These are phyloP conservation scores for Corchorus capsularis DNA, from an alignment of 345 rosid genomes.

Conservation along the genomic window DNA sequence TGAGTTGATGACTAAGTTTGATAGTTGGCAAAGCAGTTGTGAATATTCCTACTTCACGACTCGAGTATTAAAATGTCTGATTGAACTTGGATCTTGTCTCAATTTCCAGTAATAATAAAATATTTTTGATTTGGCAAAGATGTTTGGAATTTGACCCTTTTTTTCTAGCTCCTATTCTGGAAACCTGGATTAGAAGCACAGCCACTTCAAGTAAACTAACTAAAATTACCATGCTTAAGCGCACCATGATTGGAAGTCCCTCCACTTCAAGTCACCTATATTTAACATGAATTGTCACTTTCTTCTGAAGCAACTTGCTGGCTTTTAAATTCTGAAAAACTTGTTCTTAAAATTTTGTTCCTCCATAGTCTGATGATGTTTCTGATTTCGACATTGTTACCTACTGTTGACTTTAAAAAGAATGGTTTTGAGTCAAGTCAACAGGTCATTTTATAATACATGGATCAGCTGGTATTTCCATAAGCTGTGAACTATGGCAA, in stretches of 20 bases:
- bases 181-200: constrained; percentile 7
- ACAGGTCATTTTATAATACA: background rate
- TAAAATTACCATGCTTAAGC: background rate
- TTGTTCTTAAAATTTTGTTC: background rate
- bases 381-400: background rate
- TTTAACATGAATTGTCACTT: background rate
- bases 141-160: background rate
- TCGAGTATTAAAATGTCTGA: background rate
- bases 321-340: background rate
- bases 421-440: background rate
- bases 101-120: too few relatives aligned
- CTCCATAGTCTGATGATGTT: background rate
- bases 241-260: background rate
- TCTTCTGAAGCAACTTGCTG: constrained; percentile 9
- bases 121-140: background rate
- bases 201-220: background rate
- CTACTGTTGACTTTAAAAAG: constrained; percentile 5
- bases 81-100: too few relatives aligned
- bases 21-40: background rate
- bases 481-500: background rate
- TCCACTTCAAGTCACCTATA: background rate
- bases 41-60: background rate
- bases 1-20: background rate
- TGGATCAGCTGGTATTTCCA: background rate
- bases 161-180: background rate